Conservation (phyloP, 345 rosid species). For the Turnera subulata region DNA sequence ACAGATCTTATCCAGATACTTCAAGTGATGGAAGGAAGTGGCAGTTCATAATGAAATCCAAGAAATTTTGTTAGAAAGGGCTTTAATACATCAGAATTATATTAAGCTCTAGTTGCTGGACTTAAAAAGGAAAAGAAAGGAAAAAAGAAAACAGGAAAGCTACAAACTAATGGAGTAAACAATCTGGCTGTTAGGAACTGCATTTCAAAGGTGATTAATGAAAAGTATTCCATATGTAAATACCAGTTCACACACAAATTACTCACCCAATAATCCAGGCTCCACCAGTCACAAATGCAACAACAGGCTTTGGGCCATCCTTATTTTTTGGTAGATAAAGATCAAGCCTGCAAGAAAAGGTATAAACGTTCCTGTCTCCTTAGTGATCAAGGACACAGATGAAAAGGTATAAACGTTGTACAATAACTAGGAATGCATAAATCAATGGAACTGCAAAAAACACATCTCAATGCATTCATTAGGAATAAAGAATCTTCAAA, state of each 20-base stretch:
- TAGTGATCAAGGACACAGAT: no score
- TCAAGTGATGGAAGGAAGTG: neutral
- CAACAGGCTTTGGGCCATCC: slow-evolving; percentile 77
- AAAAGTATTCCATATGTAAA: slow-evolving; percentile 1
- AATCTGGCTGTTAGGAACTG: no score
- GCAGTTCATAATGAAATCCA: neutral
- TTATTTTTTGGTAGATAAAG: slow-evolving; percentile 73
- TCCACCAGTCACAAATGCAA: slow-evolving; percentile 95
- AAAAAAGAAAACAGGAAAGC: no score
- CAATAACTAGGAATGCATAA: no score
- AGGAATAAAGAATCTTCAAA: slow-evolving; percentile 1
- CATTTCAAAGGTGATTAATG: neutral
- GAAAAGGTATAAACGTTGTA: no score
- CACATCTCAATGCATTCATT: neutral
- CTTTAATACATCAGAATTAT: neutral
- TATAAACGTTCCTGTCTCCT: slow-evolving; percentile 2
- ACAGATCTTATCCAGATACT: neutral
- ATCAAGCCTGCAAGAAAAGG: slow-evolving; percentile 64
- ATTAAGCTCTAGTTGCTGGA: no score
- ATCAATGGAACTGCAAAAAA: slow-evolving; percentile 1
- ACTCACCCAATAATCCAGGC: slow-evolving; percentile 99
- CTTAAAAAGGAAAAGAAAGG: no score
- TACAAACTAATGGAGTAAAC: no score
- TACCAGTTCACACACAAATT: slow-evolving; percentile 1
- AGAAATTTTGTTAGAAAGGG: neutral